Evolutionary conservation across 768 basidiomycete genomes (phyloP).

Genomic region (Russula griseocarnosa): DNA sequence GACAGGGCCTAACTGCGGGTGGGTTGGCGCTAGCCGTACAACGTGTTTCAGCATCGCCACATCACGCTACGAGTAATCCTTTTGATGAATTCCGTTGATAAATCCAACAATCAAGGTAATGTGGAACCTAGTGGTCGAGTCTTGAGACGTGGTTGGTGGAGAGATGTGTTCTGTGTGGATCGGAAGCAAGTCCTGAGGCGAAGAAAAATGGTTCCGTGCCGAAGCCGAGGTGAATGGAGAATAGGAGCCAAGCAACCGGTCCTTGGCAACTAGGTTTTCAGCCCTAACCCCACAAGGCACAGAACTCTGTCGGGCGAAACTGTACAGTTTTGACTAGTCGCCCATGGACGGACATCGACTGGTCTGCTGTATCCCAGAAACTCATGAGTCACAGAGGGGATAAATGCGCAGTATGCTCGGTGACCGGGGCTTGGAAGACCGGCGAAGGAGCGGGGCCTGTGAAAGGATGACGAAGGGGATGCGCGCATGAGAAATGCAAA

Average conservation of each 20-base stretch:
- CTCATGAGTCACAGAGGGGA: not conserved
- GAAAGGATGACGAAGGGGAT: not conserved
- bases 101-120: not conserved
- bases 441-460: conserved; percentile 8
- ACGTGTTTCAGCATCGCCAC: conserved; percentile 22
- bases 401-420: not conserved
- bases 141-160: conserved; percentile 11
- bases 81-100: not conserved
- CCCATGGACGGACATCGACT: not conserved
- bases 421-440: conserved; percentile 1
- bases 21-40: conserved; percentile 11
- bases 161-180: not conserved
- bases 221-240: conserved; percentile 15
- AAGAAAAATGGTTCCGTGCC: conserved; percentile 17
- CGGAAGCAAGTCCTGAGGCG: not conserved
- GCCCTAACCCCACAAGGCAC: conserved; percentile 24
- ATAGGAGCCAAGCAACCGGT: conserved; percentile 7
- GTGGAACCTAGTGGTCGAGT: not conserved
- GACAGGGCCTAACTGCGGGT: conserved; percentile 13
- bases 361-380: not conserved
- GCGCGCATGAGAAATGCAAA: conserved; percentile 9
- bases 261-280: conserved; percentile 3
- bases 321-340: conserved; percentile 18
- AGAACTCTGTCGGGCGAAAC: conserved; percentile 17
- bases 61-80: not conserved